Evolutionary conservation across 129 eudicot genomes (phyloP).

Genomic region (Chrysanthemum lavandulifolium): DNA sequence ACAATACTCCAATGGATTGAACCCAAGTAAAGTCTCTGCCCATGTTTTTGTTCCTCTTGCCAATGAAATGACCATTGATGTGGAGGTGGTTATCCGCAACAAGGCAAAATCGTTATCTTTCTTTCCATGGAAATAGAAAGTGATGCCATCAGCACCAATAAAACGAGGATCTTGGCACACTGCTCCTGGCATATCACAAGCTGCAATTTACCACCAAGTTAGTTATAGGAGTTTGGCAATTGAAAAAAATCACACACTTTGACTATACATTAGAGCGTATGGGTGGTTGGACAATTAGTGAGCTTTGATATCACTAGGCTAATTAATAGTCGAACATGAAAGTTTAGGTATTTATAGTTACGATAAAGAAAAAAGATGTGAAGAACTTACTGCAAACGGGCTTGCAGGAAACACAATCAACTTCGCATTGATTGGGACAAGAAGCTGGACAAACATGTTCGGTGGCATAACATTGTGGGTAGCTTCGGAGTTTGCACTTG

Average conservation of each 20-base stretch:
- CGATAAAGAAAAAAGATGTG: not conserved
- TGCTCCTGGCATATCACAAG: conserved; percentile 67
- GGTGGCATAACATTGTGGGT: conserved; percentile 49
- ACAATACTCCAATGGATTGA: conserved; percentile 63
- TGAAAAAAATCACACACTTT: too few species aligned
- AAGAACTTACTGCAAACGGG: conserved; percentile 74
- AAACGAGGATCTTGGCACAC: conserved; percentile 89
- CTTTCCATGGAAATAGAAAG: conserved; percentile 81
- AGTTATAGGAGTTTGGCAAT: too few species aligned
- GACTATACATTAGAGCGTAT: too few species aligned
- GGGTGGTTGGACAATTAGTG: too few species aligned
- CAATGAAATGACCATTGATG: conserved; percentile 76
- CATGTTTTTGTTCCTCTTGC: conserved; percentile 60
- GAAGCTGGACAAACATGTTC: conserved; percentile 56
- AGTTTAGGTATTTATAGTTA: not conserved
- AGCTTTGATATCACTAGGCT: too few species aligned
- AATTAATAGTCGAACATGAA: not conserved
- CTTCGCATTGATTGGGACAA: conserved; percentile 54
- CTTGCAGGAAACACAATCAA: conserved; percentile 82
- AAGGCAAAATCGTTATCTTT: conserved; percentile 69
- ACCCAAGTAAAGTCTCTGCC: conserved; percentile 81
- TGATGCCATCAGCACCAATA: conserved; percentile 74
- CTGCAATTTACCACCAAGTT: conserved; percentile 29
- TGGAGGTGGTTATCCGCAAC: conserved; percentile 71
- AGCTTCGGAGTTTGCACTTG: conserved; percentile 49